Conservation (phyloP, 768 basidiomycete species). For the Lactifluus rugatus region DNA sequence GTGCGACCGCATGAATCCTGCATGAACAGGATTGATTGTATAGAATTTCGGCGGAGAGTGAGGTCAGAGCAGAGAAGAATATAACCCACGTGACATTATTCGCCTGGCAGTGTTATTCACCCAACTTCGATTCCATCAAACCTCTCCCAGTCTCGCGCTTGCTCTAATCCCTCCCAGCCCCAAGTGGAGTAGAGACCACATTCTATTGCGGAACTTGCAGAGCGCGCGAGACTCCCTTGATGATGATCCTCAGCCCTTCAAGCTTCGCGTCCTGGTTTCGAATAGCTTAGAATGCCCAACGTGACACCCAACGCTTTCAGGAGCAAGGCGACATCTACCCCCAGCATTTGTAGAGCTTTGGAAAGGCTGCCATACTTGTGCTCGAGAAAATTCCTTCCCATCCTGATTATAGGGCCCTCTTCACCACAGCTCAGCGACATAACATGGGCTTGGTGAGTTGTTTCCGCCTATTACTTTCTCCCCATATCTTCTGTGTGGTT, state of each 20-base stretch:
- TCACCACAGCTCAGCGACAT: slow-evolving; percentile 49
- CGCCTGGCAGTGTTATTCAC: no score
- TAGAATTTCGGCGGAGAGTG: no score
- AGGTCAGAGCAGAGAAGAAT: no score
- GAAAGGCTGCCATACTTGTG: slow-evolving; percentile 66
- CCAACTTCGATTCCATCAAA: slow-evolving; percentile 4
- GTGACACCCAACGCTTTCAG: slow-evolving; percentile 24
- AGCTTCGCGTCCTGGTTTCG: slow-evolving; percentile 60
- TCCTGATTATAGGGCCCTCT: slow-evolving; percentile 46
- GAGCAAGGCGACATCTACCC: slow-evolving; percentile 52
- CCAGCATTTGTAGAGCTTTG: slow-evolving; percentile 62
- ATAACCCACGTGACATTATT: no score
- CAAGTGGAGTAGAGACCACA: slow-evolving; percentile 26
- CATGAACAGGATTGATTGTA: no score
- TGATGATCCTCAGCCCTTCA: slow-evolving; percentile 51
- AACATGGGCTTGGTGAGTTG: slow-evolving; percentile 61
- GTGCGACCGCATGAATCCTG: no score
- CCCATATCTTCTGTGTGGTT: neutral
- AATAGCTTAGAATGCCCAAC: slow-evolving; percentile 51
- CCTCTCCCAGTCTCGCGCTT: slow-evolving; percentile 5
- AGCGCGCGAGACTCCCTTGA: slow-evolving; percentile 46
- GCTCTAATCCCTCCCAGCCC: neutral
- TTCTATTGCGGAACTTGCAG: slow-evolving; percentile 58
- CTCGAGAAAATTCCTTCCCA: slow-evolving; percentile 69
- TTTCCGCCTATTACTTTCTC: slow-evolving; percentile 6